These are phyloP conservation scores for Diaporthe ilicicola DNA, from an alignment of 2,329 filamentous ascomycete genomes.

Conservation along the genomic window DNA sequence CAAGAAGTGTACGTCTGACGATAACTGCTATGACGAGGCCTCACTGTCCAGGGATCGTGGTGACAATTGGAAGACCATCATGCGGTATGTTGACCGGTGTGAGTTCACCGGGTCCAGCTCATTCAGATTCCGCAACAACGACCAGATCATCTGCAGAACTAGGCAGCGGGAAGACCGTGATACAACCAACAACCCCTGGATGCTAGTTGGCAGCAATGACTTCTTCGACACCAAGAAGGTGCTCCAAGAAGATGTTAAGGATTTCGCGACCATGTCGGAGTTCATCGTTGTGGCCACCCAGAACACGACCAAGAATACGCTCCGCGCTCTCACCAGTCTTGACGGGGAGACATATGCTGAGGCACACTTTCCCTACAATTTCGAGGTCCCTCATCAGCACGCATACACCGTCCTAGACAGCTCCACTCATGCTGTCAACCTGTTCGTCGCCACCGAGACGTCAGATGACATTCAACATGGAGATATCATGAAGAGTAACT, in stretches of 20 bases:
- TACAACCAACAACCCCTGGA: constrained; percentile 68
- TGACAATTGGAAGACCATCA: constrained; percentile 78
- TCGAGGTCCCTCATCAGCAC: constrained; percentile 78
- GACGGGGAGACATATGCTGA: constrained; percentile 85
- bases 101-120: constrained; percentile 80
- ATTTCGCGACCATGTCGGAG: constrained; percentile 94
- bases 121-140: constrained; percentile 57
- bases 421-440: constrained; percentile 91
- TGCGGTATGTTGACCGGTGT: constrained; percentile 80
- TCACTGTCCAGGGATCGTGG: constrained; percentile 84
- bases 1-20: constrained; percentile 66
- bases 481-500: constrained; percentile 96
- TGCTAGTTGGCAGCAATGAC: constrained; percentile 80
- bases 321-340: constrained; percentile 83
- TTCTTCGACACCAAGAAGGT: constrained; percentile 74
- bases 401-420: constrained; percentile 95
- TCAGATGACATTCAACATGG: constrained; percentile 75
- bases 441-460: constrained; percentile 86
- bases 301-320: constrained; percentile 71
- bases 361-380: constrained; percentile 86
- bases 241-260: constrained; percentile 75
- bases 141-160: constrained; percentile 69
- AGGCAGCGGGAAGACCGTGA: constrained; percentile 73
- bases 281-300: constrained; percentile 90
- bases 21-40: constrained; percentile 75